phyloP scores from a whole-genome alignment of 1,139 yeast species.

The Blastobotrys indianensis region DNA sequence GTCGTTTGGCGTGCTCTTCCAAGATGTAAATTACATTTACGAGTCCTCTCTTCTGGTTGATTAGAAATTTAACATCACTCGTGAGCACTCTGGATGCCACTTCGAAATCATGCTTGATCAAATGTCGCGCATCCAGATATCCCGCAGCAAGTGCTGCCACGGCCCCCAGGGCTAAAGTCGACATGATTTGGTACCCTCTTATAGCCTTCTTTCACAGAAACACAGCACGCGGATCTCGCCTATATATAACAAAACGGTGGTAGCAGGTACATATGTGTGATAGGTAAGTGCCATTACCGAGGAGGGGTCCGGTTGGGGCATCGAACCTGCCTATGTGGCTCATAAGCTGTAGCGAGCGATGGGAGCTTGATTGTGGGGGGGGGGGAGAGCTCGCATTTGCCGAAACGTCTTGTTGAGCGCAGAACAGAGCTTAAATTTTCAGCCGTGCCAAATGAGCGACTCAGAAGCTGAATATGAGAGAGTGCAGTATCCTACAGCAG shows the following conservation, averaged over 20 bases:
- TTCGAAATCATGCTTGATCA: conserved; percentile 27
- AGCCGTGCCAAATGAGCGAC: too few relatives aligned
- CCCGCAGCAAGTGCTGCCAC: conserved; percentile 27
- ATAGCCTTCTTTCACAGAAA: neutral
- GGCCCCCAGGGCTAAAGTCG: conserved; percentile 20
- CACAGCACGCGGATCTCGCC: too few relatives aligned
- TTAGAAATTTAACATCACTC: conserved; percentile 1
- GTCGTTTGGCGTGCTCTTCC: conserved; percentile 44
- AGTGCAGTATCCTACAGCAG: too few relatives aligned
- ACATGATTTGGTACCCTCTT: neutral
- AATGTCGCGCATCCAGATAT: conserved; percentile 31
- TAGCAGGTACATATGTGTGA: neutral
- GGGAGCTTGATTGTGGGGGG: too few relatives aligned
- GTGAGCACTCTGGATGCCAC: neutral
- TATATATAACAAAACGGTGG: neutral
- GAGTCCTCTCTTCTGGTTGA: conserved; percentile 4
- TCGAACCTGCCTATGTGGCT: neutral
- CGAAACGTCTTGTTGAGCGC: too few relatives aligned
- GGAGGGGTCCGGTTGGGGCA: neutral
- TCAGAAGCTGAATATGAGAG: too few relatives aligned
- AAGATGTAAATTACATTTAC: conserved; percentile 39
- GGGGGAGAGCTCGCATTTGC: too few relatives aligned
- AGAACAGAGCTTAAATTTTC: too few relatives aligned
- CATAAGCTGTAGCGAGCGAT: neutral
- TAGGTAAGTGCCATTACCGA: neutral